Percentiles rank a stretch among this genome's conserved stretches.
phyloP scores from a whole-genome alignment of 345 rosid species.

The Pugionium cornutum region DNA sequence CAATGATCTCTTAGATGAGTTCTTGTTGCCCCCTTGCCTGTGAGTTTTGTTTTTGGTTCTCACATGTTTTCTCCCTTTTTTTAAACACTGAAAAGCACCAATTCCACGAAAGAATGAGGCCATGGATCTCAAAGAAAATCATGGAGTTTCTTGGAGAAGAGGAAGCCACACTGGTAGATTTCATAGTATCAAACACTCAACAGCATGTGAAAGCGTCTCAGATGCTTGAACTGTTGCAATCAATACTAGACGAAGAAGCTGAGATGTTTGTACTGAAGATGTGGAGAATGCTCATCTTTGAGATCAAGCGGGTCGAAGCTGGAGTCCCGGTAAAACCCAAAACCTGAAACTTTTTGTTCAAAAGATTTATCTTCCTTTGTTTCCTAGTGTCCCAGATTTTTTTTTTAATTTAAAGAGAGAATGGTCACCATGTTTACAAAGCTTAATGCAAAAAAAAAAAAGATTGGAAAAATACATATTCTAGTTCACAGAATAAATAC shows the following conservation, averaged over 20 bases:
- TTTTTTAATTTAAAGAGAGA: no score
- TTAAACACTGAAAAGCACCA: conserved; percentile 49
- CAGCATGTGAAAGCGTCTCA: conserved; percentile 86
- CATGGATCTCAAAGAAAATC: conserved; percentile 97
- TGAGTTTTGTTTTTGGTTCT: conserved; percentile 27
- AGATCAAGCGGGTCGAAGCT: conserved; percentile 86
- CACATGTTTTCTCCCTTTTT: neutral
- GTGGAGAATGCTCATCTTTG: conserved; percentile 99
- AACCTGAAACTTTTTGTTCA: conserved; percentile 42
- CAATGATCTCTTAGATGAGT: neutral
- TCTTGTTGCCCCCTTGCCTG: conserved; percentile 14
- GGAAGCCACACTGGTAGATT: conserved; percentile 83
- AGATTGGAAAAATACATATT: neutral
- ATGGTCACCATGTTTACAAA: no score
- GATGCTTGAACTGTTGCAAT: conserved; percentile 87
- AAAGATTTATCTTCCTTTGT: neutral
- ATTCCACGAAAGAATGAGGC: conserved; percentile 94
- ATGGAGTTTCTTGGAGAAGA: conserved; percentile 96
- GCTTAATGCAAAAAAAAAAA: no score
- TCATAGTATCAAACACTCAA: conserved; percentile 78
- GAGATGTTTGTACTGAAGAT: conserved; percentile 99
- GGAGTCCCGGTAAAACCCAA: conserved; percentile 64
- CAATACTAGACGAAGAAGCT: conserved; percentile 90
- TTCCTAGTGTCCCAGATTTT: no score
- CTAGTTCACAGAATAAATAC: conserved; percentile 16